Conservation (phyloP, 257 asterid species). For the Sherardia arvensis region DNA sequence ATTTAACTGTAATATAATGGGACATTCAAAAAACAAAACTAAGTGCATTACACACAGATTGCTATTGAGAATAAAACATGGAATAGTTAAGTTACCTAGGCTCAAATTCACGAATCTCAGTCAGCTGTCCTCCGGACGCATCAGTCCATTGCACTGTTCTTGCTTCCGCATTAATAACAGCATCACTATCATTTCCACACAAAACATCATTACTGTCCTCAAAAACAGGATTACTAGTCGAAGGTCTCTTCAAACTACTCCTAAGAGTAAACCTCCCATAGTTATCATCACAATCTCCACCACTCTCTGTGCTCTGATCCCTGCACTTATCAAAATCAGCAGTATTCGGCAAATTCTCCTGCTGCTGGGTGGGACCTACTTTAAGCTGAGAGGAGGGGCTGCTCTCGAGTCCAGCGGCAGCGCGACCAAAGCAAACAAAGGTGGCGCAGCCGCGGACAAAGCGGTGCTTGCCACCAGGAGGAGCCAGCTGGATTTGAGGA, state of each 20-base stretch:
- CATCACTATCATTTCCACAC: constrained; percentile 26
- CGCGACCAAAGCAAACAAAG: constrained; percentile 75
- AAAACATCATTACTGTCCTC: constrained; percentile 17
- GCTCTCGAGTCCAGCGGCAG: constrained; percentile 66
- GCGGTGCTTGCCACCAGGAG: constrained; percentile 42
- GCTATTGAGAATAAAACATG: background rate
- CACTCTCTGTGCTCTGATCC: constrained; percentile 22
- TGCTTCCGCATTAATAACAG: constrained; percentile 32
- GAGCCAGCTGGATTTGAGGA: constrained; percentile 89
- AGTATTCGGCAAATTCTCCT: constrained; percentile 36
- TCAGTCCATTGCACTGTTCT: constrained; percentile 97
- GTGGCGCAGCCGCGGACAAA: constrained; percentile 76
- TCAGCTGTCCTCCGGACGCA: constrained; percentile 73
- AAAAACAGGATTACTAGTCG: constrained; percentile 17
- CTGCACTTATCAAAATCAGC: constrained; percentile 31
- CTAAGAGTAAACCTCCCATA: constrained; percentile 30
- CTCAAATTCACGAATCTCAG: constrained; percentile 85
- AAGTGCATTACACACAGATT: background rate
- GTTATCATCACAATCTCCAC: constrained; percentile 27
- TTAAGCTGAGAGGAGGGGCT: constrained; percentile 58
- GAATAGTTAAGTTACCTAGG: constrained; percentile 50
- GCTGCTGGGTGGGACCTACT: constrained; percentile 61
- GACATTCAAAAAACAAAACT: background rate
- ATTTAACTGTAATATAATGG: background rate
- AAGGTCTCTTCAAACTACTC: constrained; percentile 77